phyloP scores from a whole-genome alignment of 108 stramenopile genomes.

The Heterococcus sp. region DNA sequence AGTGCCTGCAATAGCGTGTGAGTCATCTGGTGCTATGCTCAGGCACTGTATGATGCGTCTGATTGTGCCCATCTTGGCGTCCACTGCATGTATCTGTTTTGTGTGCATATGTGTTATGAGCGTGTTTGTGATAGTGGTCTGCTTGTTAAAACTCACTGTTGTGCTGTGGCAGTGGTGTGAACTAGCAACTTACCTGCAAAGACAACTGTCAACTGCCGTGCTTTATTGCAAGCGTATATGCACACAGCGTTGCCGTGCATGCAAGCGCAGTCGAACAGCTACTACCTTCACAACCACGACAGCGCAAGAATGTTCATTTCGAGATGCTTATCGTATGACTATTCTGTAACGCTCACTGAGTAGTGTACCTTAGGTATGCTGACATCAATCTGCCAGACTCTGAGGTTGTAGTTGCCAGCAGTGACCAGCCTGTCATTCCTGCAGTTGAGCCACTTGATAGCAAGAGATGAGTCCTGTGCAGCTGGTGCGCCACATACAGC shows the following conservation, averaged over 20 bases:
- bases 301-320: no score
- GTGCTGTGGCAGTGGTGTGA: background rate
- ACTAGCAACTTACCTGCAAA: no score
- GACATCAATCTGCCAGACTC: constrained; percentile 75
- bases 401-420: constrained; percentile 68
- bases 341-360: no score
- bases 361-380: constrained; percentile 65
- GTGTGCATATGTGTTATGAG: background rate
- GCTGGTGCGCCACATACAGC: constrained; percentile 74
- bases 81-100: constrained; percentile 66
- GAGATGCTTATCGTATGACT: no score
- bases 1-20: constrained; percentile 71
- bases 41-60: constrained; percentile 69
- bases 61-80: constrained; percentile 71
- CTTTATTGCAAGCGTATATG: no score
- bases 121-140: background rate
- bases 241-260: no score
- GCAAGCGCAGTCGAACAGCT: no score
- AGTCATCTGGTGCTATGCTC: constrained; percentile 70
- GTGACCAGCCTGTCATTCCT: constrained; percentile 77
- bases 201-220: no score
- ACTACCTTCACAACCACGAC: no score
- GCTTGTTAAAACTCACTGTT: background rate
- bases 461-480: constrained; percentile 64
- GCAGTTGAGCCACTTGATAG: constrained; percentile 68